These are phyloP conservation scores for Cryptococcus deneoformans DNA, from an alignment of 1,284 basidiomycete species.

Conservation along the genomic window DNA sequence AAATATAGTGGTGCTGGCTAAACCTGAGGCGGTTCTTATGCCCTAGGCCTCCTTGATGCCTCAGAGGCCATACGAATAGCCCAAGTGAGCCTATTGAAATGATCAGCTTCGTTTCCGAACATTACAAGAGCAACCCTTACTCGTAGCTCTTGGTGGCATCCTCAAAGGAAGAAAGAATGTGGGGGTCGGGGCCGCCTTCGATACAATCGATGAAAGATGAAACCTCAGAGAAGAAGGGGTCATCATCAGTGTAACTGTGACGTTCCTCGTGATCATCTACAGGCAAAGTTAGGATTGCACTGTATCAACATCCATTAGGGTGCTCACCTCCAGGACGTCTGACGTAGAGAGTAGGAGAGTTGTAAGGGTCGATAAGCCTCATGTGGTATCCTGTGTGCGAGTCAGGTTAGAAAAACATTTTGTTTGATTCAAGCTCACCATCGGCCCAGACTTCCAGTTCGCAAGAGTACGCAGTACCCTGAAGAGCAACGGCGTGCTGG, in stretches of 20 bases:
- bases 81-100: conserved; percentile 32
- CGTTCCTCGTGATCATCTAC: conserved; percentile 73
- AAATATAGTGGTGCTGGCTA: too few species aligned
- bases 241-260: conserved; percentile 71
- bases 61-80: conserved; percentile 75
- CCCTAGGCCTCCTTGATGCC: conserved; percentile 10
- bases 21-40: too few species aligned
- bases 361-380: conserved; percentile 79
- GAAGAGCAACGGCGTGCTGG: conserved; percentile 81
- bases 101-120: not conserved
- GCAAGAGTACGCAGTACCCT: conserved; percentile 87
- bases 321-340: conserved; percentile 75
- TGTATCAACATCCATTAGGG: conserved; percentile 55
- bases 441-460: conserved; percentile 90
- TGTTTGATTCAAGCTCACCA: conserved; percentile 58
- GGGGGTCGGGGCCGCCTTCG: conserved; percentile 53
- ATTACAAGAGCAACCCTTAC: conserved; percentile 7
- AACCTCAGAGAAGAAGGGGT: conserved; percentile 90
- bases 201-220: conserved; percentile 79
- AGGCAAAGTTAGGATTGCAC: conserved; percentile 25
- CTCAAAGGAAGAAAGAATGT: conserved; percentile 52
- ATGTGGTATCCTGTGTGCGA: conserved; percentile 23
- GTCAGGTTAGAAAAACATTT: not conserved
- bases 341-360: conserved; percentile 71
- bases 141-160: conserved; percentile 86